Evolutionary conservation across 1,284 basidiomycete species (phyloP).

Genomic region (Rhodotorula sp.): DNA sequence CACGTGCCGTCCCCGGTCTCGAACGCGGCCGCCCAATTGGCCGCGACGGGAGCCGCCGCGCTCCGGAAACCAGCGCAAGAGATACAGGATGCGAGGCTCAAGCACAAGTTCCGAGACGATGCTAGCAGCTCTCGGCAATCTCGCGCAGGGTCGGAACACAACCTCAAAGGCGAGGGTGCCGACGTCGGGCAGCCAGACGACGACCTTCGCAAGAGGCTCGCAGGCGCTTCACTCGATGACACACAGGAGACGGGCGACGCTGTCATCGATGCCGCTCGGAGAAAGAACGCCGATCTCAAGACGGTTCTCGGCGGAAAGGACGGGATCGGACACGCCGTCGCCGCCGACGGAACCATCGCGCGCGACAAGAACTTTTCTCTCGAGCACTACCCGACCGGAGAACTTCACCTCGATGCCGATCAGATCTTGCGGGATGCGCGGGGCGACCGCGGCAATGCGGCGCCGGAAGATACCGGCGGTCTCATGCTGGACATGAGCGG

Average conservation of each 20-base stretch:
- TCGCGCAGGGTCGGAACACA: conserved; percentile 6
- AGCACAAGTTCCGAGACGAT: conserved; percentile 49
- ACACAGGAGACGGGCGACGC: conserved; percentile 43
- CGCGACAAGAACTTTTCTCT: conserved; percentile 16
- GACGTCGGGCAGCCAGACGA: conserved; percentile 17
- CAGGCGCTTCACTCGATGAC: conserved; percentile 44
- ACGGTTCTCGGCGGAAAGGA: conserved; percentile 19
- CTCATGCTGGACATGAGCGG: conserved; percentile 55
- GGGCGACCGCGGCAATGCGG: conserved; percentile 2
- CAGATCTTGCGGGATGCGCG: conserved; percentile 5
- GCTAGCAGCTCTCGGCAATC: not conserved
- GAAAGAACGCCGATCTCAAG: conserved; percentile 45
- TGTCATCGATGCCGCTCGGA: conserved; percentile 45
- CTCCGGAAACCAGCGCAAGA: conserved; percentile 6
- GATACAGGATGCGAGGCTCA: conserved; percentile 54
- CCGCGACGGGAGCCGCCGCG: conserved; percentile 13
- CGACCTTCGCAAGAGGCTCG: conserved; percentile 23
- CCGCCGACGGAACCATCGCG: not conserved
- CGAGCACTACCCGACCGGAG: conserved; percentile 9
- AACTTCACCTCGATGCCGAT: conserved; percentile 3
- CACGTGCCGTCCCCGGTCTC: conserved; percentile 24
- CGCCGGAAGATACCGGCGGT: conserved; percentile 42
- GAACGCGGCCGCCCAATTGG: conserved; percentile 19
- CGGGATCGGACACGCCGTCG: conserved; percentile 12
- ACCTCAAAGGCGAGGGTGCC: conserved; percentile 19